Evolutionary conservation across 139 green algal species (phyloP).

Genomic region (Chlamydomonas asymmetrica): DNA sequence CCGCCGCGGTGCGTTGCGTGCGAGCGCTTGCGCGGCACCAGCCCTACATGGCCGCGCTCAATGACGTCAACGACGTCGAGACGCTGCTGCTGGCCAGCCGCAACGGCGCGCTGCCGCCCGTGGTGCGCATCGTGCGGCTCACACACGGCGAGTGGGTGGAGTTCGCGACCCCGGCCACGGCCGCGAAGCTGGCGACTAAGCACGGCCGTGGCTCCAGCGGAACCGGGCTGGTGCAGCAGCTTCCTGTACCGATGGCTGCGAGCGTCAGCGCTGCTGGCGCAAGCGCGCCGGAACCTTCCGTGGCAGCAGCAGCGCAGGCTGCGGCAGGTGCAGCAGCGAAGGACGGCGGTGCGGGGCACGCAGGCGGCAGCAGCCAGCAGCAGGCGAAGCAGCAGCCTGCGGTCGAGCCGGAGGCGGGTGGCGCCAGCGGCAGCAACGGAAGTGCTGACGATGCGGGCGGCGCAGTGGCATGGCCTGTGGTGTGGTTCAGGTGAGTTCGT

Average conservation of each 20-base stretch:
- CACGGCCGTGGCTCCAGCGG: neutral
- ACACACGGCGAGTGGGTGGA: slow-evolving; percentile 30
- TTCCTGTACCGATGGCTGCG: neutral
- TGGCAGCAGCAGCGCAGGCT: neutral
- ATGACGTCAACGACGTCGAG: neutral
- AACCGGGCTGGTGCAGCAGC: neutral
- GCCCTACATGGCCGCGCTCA: slow-evolving; percentile 17
- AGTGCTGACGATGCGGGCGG: neutral
- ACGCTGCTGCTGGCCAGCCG: slow-evolving; percentile 12
- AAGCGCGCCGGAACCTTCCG: neutral
- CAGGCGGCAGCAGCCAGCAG: too few species aligned
- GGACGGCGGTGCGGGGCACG: too few species aligned
- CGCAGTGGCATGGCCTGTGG: slow-evolving; percentile 13
- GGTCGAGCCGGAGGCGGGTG: neutral
- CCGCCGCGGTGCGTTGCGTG: neutral
- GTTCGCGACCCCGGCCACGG: slow-evolving; percentile 1
- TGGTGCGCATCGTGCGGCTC: neutral
- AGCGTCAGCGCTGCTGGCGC: too few species aligned
- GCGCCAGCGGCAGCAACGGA: neutral
- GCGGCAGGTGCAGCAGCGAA: neutral
- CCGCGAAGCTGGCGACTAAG: neutral
- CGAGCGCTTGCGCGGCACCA: neutral
- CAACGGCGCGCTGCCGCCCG: slow-evolving; percentile 16
- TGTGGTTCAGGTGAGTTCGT: slow-evolving; percentile 30
- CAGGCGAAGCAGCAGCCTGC: neutral